Evolutionary conservation across 2,329 filamentous ascomycete species (phyloP).

Genomic region (Biscogniauxia sp.): DNA sequence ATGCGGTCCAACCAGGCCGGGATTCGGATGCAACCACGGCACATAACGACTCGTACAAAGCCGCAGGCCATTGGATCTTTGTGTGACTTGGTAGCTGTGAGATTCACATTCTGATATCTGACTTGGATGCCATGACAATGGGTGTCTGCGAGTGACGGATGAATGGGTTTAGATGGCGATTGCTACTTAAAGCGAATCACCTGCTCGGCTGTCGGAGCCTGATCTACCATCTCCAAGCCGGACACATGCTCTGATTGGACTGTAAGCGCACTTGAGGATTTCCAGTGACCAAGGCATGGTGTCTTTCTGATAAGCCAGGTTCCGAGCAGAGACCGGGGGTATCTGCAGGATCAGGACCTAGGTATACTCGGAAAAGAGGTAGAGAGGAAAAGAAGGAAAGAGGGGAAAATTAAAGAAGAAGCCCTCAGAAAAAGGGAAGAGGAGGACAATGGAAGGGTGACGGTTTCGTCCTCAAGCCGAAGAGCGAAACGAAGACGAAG

Average conservation of each 20-base stretch:
- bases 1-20: not conserved
- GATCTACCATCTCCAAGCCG: slow-evolving; percentile 3
- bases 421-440: slow-evolving; percentile 9
- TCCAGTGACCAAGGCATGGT: slow-evolving; percentile 13
- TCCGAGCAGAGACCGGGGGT: slow-evolving; percentile 13
- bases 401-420: slow-evolving; percentile 9
- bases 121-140: not conserved
- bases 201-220: not conserved
- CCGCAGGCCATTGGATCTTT: not conserved
- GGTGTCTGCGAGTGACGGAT: not conserved
- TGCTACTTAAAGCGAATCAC: not conserved
- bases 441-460: not conserved
- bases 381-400: slow-evolving; percentile 3
- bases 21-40: not conserved
- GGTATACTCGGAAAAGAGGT: slow-evolving; percentile 9
- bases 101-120: not conserved
- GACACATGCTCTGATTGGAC: slow-evolving; percentile 16
- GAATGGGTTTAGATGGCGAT: not conserved
- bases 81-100: not conserved
- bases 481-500: slow-evolving; percentile 14
- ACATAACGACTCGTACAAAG: not conserved
- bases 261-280: slow-evolving; percentile 8
- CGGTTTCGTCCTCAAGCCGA: not conserved
- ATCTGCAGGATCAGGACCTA: slow-evolving; percentile 25
- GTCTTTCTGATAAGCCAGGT: slow-evolving; percentile 13